A percentile compares a stretch with the other conserved stretches of the same genome.
phyloP scores from a whole-genome alignment of 345 rosid genomes.

The Erodium maritimum region DNA sequence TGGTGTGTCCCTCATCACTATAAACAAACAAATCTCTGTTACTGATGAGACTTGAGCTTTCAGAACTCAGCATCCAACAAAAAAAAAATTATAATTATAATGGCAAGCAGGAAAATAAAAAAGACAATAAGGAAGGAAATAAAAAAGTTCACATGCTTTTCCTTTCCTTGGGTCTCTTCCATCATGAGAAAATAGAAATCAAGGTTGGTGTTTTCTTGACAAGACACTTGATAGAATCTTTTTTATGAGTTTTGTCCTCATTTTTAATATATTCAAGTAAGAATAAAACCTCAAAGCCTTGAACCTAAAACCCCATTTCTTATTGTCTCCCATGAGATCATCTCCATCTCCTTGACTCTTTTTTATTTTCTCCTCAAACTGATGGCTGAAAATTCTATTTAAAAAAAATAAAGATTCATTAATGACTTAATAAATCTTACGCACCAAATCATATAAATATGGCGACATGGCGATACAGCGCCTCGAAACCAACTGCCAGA shows the following conservation, averaged over 20 bases:
- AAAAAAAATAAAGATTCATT: too few relatives aligned
- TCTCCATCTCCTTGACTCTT: conserved; percentile 2
- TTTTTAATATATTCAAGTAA: too few relatives aligned
- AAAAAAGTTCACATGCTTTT: conserved; percentile 36
- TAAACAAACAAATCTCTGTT: conserved; percentile 24
- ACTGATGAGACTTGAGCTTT: conserved; percentile 3
- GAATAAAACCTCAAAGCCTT: conserved; percentile 1
- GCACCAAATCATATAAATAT: too few relatives aligned
- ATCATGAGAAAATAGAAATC: conserved; percentile 12
- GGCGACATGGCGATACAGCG: too few relatives aligned
- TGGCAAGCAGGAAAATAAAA: conserved; percentile 21
- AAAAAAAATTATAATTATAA: too few relatives aligned
- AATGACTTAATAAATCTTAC: too few relatives aligned
- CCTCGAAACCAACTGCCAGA: too few relatives aligned
- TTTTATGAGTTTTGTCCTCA: neutral
- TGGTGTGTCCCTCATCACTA: conserved; percentile 7
- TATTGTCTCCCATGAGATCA: conserved; percentile 4
- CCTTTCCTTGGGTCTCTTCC: conserved; percentile 10
- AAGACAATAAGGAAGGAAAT: conserved; percentile 15
- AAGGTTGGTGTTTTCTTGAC: conserved; percentile 19
- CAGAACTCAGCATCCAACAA: conserved; percentile 19
- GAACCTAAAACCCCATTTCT: conserved; percentile 8
- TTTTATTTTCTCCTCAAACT: too few relatives aligned
- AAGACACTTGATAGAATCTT: neutral
- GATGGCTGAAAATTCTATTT: too few relatives aligned